Base-by-base conservation (phyloP, 345 rosid species). In the Iberis pinnata region DNA sequence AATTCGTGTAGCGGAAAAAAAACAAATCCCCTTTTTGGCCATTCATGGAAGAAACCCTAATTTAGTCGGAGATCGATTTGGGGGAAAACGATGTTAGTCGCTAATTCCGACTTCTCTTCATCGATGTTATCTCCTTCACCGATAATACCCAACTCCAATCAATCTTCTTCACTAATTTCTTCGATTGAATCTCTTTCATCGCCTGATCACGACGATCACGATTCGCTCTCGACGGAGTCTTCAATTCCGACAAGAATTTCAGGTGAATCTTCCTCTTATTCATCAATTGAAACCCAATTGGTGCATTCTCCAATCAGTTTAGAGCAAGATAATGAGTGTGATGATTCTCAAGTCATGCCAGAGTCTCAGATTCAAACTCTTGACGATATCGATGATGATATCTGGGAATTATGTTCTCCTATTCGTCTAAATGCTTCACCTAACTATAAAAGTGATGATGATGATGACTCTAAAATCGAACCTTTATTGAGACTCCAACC, bases 111-210 rank as follows among this genome's bases (percentile, higher is more conserved):
- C 14, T 20, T 19, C 7, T 16, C 29, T 56, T 19, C 50, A 6
- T 42, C 72, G 31, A 13, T 15, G 15, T 35, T 17, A 4, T 24
- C 49, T 22, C 43, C n/a, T 14, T 25, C 63, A 4, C n/a, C 68
- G 42, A 0, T 42, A 25, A 25, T 45, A n/a, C 43, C 73, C 10
- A 6, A 58, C 57, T 46, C 60, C 1, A 56, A 39, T 3, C 52
- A 49, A 19, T 35, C 58, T n/a, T 39, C 24, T 5, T 47, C 56
- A 9, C 20, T 49, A 43, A 33, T 22, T 12, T 9, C 60, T 20
- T 45, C 63, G 43, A 58, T 29, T 44, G 48, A 18, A 15, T 61
- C 43, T 60, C 57, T 60, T 25, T 49, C 63, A 0, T 68, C 68
- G 0, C 62, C 68, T 2, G 50, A 18, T 37, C 39, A 3, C 2